Evolutionary conservation across 2,329 filamentous ascomycete species (phyloP).

Genomic region (Microascus cirrosus): DNA sequence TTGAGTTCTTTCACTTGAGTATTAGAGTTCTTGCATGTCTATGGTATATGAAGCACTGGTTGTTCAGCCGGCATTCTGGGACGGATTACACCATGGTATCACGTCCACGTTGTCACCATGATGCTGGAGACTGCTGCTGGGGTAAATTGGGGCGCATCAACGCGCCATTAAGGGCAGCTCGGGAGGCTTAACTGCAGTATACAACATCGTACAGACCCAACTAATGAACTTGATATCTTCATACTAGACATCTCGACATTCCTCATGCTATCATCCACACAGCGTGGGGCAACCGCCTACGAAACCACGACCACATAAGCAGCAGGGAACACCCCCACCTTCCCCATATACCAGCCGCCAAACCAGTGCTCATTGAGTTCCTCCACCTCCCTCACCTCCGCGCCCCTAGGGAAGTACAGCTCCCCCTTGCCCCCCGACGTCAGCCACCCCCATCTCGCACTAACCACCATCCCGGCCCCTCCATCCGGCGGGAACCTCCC

Average conservation of each 20-base stretch:
- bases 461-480: conserved; percentile 45
- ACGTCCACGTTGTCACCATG: too few species aligned
- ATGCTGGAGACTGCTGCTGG: too few species aligned
- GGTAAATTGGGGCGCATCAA: too few species aligned
- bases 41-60: too few species aligned
- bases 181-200: too few species aligned
- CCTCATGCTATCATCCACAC: not conserved
- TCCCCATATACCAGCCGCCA: conserved; percentile 75
- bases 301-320: conserved; percentile 53
- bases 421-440: conserved; percentile 47
- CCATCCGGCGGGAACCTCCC: conserved; percentile 61
- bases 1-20: too few species aligned
- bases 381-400: conserved; percentile 72
- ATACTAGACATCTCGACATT: not conserved
- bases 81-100: too few species aligned
- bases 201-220: too few species aligned
- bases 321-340: conserved; percentile 68
- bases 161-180: too few species aligned
- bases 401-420: conserved; percentile 70
- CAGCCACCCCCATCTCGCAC: conserved; percentile 70
- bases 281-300: not conserved
- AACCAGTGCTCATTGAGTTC: conserved; percentile 89
- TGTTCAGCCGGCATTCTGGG: too few species aligned
- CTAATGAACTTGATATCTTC: not conserved
- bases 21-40: too few species aligned